Conservation (phyloP, 2,329 filamentous ascomycete genomes). For the Cladobotryum protrusum region DNA sequence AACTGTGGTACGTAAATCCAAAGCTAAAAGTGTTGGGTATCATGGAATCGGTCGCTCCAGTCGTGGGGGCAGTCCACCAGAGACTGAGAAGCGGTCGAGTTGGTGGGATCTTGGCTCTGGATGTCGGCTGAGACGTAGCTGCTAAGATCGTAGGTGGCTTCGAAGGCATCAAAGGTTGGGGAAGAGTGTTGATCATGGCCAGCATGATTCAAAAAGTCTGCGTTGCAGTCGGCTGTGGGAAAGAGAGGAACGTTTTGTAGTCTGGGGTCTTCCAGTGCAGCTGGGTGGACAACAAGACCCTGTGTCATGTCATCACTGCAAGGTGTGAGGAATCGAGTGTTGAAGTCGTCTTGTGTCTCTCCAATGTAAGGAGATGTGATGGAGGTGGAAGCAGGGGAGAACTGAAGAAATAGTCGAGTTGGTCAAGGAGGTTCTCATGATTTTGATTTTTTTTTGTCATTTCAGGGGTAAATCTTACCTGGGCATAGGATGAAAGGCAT, state of each 20-base stretch:
- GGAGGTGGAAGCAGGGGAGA: slow-evolving; percentile 30
- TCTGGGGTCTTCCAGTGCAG: slow-evolving; percentile 21
- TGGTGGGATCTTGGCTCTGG: slow-evolving; percentile 21
- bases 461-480: slow-evolving; percentile 20
- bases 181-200: slow-evolving; percentile 24
- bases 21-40: slow-evolving; percentile 1
- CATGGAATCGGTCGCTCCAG: slow-evolving; percentile 22
- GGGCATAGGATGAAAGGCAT: slow-evolving; percentile 23
- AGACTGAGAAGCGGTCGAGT: slow-evolving; percentile 19
- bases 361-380: slow-evolving; percentile 30
- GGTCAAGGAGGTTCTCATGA: slow-evolving; percentile 20
- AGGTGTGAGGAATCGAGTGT: slow-evolving; percentile 44
- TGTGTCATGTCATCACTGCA: slow-evolving; percentile 45
- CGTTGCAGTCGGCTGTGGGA: slow-evolving; percentile 15
- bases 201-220: slow-evolving; percentile 24
- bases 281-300: slow-evolving; percentile 21
- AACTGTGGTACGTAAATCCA: not conserved
- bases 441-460: not conserved
- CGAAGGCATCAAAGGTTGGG: slow-evolving; percentile 34
- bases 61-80: slow-evolving; percentile 22
- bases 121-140: slow-evolving; percentile 27
- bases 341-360: slow-evolving; percentile 31
- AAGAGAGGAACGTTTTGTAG: slow-evolving; percentile 8
- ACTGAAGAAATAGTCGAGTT: slow-evolving; percentile 27
- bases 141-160: slow-evolving; percentile 34